Conservation (phyloP, 1,284 basidiomycete species). For the Schizophyllum amplum region DNA sequence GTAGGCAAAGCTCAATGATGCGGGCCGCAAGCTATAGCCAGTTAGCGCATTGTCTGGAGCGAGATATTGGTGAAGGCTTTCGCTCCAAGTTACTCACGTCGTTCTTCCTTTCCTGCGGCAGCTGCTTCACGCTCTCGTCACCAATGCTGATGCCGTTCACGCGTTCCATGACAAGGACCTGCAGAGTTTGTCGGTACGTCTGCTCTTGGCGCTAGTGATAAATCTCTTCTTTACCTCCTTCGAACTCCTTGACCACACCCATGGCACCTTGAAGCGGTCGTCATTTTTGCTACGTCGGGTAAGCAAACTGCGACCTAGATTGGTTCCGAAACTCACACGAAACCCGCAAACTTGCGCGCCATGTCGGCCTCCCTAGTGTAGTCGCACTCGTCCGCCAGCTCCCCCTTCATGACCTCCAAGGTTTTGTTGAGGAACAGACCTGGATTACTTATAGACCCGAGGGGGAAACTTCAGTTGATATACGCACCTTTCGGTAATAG, state of each 20-base stretch:
- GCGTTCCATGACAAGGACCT: conserved; percentile 86
- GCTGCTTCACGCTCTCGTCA: conserved; percentile 39
- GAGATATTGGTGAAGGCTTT: background rate
- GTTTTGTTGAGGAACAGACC: conserved; percentile 89
- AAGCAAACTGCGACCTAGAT: background rate
- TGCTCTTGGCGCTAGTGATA: background rate
- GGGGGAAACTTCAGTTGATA: too few species aligned
- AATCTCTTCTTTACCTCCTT: conserved; percentile 24
- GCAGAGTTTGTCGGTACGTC: background rate
- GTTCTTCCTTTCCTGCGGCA: conserved; percentile 65
- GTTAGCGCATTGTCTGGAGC: background rate
- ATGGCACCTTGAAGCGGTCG: conserved; percentile 74
- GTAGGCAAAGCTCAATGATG: conserved; percentile 82
- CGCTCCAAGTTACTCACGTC: conserved; percentile 42
- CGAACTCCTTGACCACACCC: conserved; percentile 80
- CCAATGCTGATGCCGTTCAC: conserved; percentile 82
- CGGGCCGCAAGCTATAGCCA: conserved; percentile 67
- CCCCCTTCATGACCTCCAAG: conserved; percentile 81
- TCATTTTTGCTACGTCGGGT: conserved; percentile 25
- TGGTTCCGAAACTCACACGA: conserved; percentile 35
- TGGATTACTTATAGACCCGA: too few species aligned
- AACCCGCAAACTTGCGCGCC: conserved; percentile 53
- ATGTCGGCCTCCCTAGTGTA: conserved; percentile 85
- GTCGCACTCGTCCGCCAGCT: conserved; percentile 93
- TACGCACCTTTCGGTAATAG: conserved; percentile 57